Evolutionary conservation across 352 stramenopile genomes (phyloP).

Genomic region (Peronospora destructor): DNA sequence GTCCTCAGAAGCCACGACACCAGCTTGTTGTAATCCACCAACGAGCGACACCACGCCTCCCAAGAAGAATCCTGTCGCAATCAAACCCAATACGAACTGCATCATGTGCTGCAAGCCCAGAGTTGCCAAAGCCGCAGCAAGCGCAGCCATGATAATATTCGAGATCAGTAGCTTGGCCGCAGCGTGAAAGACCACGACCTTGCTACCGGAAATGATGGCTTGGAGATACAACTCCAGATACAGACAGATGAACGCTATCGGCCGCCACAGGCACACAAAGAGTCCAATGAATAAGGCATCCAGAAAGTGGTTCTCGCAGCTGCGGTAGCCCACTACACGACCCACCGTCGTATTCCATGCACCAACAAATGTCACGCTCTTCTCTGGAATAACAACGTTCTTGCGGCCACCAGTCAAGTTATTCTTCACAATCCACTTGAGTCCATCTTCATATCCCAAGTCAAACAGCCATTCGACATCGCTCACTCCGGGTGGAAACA

Average conservation of each 20-base stretch:
- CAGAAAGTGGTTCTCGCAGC: slow-evolving; percentile 56
- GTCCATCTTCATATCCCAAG: slow-evolving; percentile 72
- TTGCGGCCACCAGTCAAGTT: slow-evolving; percentile 27
- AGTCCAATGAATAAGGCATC: slow-evolving; percentile 68
- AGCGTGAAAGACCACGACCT: slow-evolving; percentile 59
- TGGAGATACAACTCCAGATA: slow-evolving; percentile 79
- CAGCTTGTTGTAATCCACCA: slow-evolving; percentile 51
- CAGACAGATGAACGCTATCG: slow-evolving; percentile 65
- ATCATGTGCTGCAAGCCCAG: slow-evolving; percentile 51
- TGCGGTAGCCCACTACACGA: slow-evolving; percentile 67
- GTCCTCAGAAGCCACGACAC: slow-evolving; percentile 46
- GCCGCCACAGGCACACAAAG: slow-evolving; percentile 75
- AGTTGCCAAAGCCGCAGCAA: slow-evolving; percentile 43
- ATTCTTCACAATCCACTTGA: slow-evolving; percentile 56
- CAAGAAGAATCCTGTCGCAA: slow-evolving; percentile 41
- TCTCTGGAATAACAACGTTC: slow-evolving; percentile 48
- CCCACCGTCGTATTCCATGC: slow-evolving; percentile 69
- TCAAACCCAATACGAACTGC: slow-evolving; percentile 48
- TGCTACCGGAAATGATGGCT: slow-evolving; percentile 55
- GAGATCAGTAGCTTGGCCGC: slow-evolving; percentile 66
- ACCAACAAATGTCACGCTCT: slow-evolving; percentile 41
- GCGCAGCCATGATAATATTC: slow-evolving; percentile 43
- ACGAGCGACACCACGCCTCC: slow-evolving; percentile 56
- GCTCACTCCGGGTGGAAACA: slow-evolving; percentile 48
- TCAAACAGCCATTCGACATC: slow-evolving; percentile 84